These are phyloP conservation scores for Amanita pseudoporphyria DNA, from an alignment of 768 basidiomycete species.

Conservation along the genomic window DNA sequence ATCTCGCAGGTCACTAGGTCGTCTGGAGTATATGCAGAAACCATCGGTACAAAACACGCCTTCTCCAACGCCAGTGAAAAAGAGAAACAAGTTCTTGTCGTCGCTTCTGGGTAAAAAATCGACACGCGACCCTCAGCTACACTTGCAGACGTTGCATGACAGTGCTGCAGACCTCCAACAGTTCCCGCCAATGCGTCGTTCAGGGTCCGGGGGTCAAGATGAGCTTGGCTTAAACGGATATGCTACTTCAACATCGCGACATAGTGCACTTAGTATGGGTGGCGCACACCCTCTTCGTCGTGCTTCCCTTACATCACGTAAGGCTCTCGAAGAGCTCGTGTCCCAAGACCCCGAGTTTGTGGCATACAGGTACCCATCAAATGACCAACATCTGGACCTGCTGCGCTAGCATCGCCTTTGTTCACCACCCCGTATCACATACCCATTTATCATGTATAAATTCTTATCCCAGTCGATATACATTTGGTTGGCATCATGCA, in stretches of 20 bases:
- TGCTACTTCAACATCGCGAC: constrained; percentile 39
- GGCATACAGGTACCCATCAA: constrained; percentile 81
- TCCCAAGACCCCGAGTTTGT: constrained; percentile 80
- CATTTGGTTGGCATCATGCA: not conserved
- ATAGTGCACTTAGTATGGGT: constrained; percentile 36
- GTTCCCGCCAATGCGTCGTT: constrained; percentile 38
- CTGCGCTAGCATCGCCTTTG: constrained; percentile 20
- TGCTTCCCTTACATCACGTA: constrained; percentile 57
- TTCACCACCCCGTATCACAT: not conserved
- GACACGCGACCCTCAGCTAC: constrained; percentile 21
- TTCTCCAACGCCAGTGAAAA: constrained; percentile 34
- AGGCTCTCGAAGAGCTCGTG: constrained; percentile 70
- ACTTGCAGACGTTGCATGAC: constrained; percentile 16
- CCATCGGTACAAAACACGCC: constrained; percentile 19
- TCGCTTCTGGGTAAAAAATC: constrained; percentile 54
- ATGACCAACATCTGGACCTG: constrained; percentile 58
- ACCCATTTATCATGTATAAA: not conserved
- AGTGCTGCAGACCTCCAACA: constrained; percentile 25
- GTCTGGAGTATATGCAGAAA: constrained; percentile 27
- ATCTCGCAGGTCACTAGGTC: constrained; percentile 50
- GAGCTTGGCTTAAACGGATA: constrained; percentile 35
- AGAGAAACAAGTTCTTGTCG: constrained; percentile 65
- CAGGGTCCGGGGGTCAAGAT: constrained; percentile 40
- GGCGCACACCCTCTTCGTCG: constrained; percentile 30
- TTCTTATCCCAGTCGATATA: not conserved